Evolutionary conservation across 768 basidiomycete species (phyloP).

Genomic region (Termitomyces eurrhizus): DNA sequence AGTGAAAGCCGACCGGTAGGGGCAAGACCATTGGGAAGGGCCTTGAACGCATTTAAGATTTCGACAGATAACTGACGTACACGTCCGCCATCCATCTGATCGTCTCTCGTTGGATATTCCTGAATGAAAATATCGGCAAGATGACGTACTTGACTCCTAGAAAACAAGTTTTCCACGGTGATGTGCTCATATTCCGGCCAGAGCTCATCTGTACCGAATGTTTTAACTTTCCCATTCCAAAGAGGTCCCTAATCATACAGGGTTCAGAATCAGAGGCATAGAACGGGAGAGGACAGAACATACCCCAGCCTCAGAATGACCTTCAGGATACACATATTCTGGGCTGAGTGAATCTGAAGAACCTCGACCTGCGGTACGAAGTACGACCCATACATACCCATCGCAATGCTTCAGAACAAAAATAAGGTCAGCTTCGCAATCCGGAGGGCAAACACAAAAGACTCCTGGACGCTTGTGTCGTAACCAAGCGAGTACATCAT

Average conservation of each 20-base stretch:
- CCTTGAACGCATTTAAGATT: no score
- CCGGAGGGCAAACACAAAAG: slow-evolving; percentile 3
- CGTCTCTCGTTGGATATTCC: no score
- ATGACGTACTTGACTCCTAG: background rate
- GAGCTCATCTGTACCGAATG: background rate
- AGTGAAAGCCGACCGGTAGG: no score
- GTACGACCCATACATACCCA: background rate
- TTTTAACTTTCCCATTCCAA: background rate
- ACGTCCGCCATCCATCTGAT: no score
- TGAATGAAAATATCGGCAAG: background rate
- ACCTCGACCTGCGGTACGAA: background rate
- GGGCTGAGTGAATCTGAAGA: background rate
- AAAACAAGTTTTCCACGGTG: background rate
- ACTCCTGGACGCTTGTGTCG: background rate
- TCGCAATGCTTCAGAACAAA: background rate
- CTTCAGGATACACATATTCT: background rate
- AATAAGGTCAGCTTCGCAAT: background rate
- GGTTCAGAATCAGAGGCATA: no score
- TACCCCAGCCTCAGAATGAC: background rate
- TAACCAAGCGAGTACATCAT: slow-evolving; percentile 3
- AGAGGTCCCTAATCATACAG: background rate
- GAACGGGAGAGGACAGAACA: background rate
- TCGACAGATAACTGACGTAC: no score
- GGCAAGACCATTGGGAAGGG: no score
- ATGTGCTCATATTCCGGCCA: background rate